phyloP scores from a whole-genome alignment of 1,139 yeast genomes.

The Geotrichum cucujoidarum region DNA sequence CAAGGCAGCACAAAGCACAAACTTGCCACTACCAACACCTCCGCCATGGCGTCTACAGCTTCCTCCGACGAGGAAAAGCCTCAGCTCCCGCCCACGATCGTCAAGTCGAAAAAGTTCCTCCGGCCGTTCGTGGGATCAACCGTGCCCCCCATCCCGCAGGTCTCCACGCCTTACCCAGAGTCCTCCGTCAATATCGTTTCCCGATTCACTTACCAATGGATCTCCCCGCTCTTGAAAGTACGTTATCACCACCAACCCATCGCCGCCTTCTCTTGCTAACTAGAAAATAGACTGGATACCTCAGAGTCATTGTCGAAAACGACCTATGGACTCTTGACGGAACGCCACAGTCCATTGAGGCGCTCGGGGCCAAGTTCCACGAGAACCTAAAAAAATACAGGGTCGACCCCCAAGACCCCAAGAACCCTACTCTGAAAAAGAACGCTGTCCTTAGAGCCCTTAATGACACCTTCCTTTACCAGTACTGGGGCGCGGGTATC shows the following conservation, averaged over 20 bases:
- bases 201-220: conserved; percentile 52
- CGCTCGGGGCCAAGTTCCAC: conserved; percentile 41
- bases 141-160: conserved; percentile 33
- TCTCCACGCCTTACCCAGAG: conserved; percentile 31
- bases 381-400: conserved; percentile 40
- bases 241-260: conserved; percentile 16
- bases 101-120: too few species aligned
- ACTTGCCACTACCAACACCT: too few species aligned
- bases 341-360: conserved; percentile 47
- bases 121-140: conserved; percentile 28
- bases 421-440: conserved; percentile 33
- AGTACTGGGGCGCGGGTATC: conserved; percentile 44
- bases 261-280: conserved; percentile 1
- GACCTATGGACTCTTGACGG: conserved; percentile 38
- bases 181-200: conserved; percentile 23
- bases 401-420: conserved; percentile 21
- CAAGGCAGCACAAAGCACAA: too few species aligned
- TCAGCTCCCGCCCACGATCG: too few species aligned
- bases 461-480: conserved; percentile 52
- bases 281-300: conserved; percentile 48
- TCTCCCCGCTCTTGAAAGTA: conserved; percentile 50
- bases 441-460: conserved; percentile 44
- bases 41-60: too few species aligned
- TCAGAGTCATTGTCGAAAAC: conserved; percentile 53
- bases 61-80: too few species aligned